A percentile compares a stretch with the other conserved stretches of the same genome.
phyloP scores from a whole-genome alignment of 1,284 basidiomycete species.

The Melampsora larici-populina region DNA sequence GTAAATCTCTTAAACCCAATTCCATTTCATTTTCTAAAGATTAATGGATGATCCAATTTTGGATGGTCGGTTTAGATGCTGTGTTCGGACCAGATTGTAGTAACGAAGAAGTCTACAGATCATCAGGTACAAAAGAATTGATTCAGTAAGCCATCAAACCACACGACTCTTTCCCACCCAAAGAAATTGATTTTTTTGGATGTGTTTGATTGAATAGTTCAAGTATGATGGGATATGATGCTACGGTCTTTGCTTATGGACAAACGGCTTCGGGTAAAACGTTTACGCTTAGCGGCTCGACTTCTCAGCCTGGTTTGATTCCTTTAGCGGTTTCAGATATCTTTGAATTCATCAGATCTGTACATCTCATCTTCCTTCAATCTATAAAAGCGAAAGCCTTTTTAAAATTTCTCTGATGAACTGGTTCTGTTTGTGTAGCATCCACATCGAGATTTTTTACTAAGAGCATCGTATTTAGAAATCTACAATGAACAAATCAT shows the following conservation, averaged over 20 bases:
- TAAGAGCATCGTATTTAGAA: conserved; percentile 62
- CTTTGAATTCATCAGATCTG: conserved; percentile 50
- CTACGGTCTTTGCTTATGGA: conserved; percentile 89
- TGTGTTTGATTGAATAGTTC: too few species aligned
- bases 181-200: too few species aligned
- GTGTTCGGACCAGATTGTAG: conserved; percentile 13
- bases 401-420: not conserved
- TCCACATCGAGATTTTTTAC: conserved; percentile 54
- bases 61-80: not conserved
- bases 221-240: conserved; percentile 96
- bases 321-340: conserved; percentile 72
- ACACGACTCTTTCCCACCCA: too few species aligned
- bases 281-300: conserved; percentile 77
- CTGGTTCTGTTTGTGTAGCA: conserved; percentile 48
- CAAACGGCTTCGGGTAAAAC: conserved; percentile 84
- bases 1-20: not conserved
- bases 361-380: conserved; percentile 2
- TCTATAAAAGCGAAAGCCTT: too few species aligned
- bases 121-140: conserved; percentile 20
- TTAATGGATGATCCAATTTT: too few species aligned
- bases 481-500: conserved; percentile 63
- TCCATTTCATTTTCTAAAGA: too few species aligned
- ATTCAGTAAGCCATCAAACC: conserved; percentile 49
- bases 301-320: conserved; percentile 86
- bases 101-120: conserved; percentile 14